Percentiles rank a stretch among this genome's conserved stretches.
These are phyloP conservation scores for Volvariella surrecta DNA, from an alignment of 1,284 basidiomycete species.

Conservation along the genomic window DNA sequence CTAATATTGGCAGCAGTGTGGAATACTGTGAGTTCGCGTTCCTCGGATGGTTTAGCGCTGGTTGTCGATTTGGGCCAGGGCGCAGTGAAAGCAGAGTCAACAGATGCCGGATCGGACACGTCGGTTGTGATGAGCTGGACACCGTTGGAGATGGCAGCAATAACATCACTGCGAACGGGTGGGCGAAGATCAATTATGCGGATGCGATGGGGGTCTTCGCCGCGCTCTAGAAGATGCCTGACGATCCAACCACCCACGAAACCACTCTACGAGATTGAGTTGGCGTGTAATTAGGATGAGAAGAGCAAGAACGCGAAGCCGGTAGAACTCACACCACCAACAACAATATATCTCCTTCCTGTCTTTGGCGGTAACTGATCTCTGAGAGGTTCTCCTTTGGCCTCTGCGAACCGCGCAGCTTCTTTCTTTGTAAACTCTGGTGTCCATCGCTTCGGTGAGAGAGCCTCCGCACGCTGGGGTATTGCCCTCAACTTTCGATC, in stretches of 20 bases:
- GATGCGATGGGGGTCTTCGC: constrained; percentile 57
- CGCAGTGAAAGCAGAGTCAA: constrained; percentile 52
- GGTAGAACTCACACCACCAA: constrained; percentile 27
- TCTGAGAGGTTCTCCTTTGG: background rate
- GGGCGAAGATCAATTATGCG: constrained; percentile 58
- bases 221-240: constrained; percentile 52
- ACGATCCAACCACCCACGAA: constrained; percentile 74
- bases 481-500: background rate
- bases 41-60: constrained; percentile 8
- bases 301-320: background rate
- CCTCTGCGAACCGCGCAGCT: background rate
- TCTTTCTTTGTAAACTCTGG: background rate
- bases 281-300: background rate
- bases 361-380: constrained; percentile 11
- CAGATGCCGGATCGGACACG: constrained; percentile 40
- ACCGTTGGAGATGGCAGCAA: constrained; percentile 30
- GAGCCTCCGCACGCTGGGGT: background rate
- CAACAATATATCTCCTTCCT: constrained; percentile 31
- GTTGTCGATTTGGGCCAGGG: constrained; percentile 39
- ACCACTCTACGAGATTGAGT: constrained; percentile 43
- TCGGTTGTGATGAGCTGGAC: constrained; percentile 53
- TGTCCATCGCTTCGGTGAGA: background rate
- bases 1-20: constrained; percentile 70
- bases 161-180: constrained; percentile 47
- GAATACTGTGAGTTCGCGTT: constrained; percentile 49